Conservation (phyloP, 768 basidiomycete genomes). For the Porphyrellus cyaneotinctus region DNA sequence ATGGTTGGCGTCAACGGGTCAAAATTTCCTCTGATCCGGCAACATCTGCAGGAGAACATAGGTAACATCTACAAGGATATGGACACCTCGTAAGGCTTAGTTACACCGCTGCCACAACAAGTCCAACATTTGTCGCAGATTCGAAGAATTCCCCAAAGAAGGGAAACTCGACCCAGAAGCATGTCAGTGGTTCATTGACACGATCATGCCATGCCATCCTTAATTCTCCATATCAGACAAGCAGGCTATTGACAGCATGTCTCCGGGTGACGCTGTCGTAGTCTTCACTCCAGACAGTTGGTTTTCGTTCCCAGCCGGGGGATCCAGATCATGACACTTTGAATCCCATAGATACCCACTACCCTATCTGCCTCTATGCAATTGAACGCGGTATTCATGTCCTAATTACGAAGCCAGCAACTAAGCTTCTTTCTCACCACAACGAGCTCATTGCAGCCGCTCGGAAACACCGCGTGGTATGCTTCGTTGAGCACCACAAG, state of each 20-base stretch:
- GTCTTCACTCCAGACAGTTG: slow-evolving; percentile 90
- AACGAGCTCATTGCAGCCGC: slow-evolving; percentile 73
- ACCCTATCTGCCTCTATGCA: slow-evolving; percentile 80
- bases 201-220: slow-evolving; percentile 1
- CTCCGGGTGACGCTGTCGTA: slow-evolving; percentile 83
- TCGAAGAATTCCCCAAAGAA: slow-evolving; percentile 75
- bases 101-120: not conserved
- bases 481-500: slow-evolving; percentile 95
- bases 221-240: slow-evolving; percentile 54
- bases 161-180: slow-evolving; percentile 70
- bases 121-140: slow-evolving; percentile 38
- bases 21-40: slow-evolving; percentile 83
- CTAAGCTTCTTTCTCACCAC: slow-evolving; percentile 81
- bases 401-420: slow-evolving; percentile 90
- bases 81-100: slow-evolving; percentile 63
- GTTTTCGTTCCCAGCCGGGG: slow-evolving; percentile 22
- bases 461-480: slow-evolving; percentile 73
- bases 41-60: slow-evolving; percentile 81
- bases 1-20: slow-evolving; percentile 90
- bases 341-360: slow-evolving; percentile 62
- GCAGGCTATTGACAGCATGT: slow-evolving; percentile 69
- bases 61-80: slow-evolving; percentile 81
- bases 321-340: not conserved
- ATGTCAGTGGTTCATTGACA: slow-evolving; percentile 49
- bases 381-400: slow-evolving; percentile 85